phyloP scores from a whole-genome alignment of 371 early-diverging fungal species.

The Dichotomocladium elegans region DNA sequence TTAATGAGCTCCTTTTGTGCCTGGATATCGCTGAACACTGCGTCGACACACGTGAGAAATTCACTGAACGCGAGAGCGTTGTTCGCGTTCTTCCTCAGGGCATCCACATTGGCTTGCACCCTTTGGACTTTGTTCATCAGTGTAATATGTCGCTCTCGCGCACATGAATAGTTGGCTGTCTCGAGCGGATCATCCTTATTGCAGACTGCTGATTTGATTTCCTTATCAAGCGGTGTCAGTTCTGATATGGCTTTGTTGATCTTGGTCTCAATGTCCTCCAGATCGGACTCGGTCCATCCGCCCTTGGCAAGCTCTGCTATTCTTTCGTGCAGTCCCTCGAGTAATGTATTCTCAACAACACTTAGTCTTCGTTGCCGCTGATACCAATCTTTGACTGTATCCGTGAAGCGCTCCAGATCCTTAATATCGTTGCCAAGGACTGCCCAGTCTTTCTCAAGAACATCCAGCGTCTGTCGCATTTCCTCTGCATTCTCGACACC shows the following conservation, averaged over 20 bases:
- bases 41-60: slow-evolving; percentile 24
- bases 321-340: slow-evolving; percentile 25
- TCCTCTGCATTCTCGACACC: slow-evolving; percentile 15
- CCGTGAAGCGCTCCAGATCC: slow-evolving; percentile 19
- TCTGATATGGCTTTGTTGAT: slow-evolving; percentile 18
- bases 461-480: slow-evolving; percentile 10
- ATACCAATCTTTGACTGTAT: slow-evolving; percentile 33
- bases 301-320: slow-evolving; percentile 19
- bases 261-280: slow-evolving; percentile 13
- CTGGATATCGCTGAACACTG: slow-evolving; percentile 19
- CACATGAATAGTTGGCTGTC: slow-evolving; percentile 44
- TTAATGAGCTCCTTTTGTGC: slow-evolving; percentile 19
- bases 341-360: slow-evolving; percentile 15
- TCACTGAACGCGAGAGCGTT: slow-evolving; percentile 25
- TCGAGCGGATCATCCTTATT: slow-evolving; percentile 36
- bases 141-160: slow-evolving; percentile 25
- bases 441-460: slow-evolving; percentile 28
- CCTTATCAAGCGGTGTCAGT: slow-evolving; percentile 17
- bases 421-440: slow-evolving; percentile 22
- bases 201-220: slow-evolving; percentile 15
- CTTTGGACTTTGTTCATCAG: slow-evolving; percentile 17
- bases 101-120: slow-evolving; percentile 15
- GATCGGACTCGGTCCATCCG: slow-evolving; percentile 17
- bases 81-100: slow-evolving; percentile 24
- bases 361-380: slow-evolving; percentile 31